Conservation (phyloP, 164 flowering plant genomes). For the Berberis vulgaris region DNA sequence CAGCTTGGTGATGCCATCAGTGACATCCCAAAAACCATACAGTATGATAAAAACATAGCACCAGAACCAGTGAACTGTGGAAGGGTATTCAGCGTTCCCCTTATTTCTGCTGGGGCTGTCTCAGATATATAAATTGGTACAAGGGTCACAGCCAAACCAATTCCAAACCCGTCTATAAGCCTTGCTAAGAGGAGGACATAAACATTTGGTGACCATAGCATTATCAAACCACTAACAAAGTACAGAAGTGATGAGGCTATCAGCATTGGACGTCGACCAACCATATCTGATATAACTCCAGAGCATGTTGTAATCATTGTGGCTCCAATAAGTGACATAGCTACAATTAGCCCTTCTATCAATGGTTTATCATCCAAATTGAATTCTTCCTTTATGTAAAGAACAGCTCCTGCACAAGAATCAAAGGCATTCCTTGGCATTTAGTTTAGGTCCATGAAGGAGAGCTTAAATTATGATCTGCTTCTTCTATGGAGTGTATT, state of each 20-base stretch:
- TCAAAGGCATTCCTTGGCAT: too few species aligned
- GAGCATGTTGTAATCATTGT: constrained; percentile 74
- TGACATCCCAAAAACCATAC: constrained; percentile 92
- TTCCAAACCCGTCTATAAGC: constrained; percentile 83
- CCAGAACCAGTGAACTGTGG: constrained; percentile 88
- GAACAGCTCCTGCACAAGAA: constrained; percentile 49
- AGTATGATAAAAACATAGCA: constrained; percentile 85
- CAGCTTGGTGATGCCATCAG: constrained; percentile 56
- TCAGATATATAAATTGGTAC: constrained; percentile 89
- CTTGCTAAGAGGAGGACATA: constrained; percentile 69
- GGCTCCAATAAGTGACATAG: constrained; percentile 93
- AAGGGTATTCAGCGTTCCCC: constrained; percentile 79
- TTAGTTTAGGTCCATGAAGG: too few species aligned
- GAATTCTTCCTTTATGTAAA: constrained; percentile 68
- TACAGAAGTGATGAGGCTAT: constrained; percentile 71
- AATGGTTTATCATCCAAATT: constrained; percentile 41
- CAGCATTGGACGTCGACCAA: constrained; percentile 90
- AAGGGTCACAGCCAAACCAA: constrained; percentile 84
- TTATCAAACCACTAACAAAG: constrained; percentile 68
- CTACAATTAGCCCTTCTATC: constrained; percentile 79
- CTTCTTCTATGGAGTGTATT: too few species aligned
- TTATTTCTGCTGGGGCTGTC: constrained; percentile 86
- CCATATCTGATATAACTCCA: constrained; percentile 67
- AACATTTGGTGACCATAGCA: constrained; percentile 97
- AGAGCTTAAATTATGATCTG: too few species aligned